Base-by-base conservation (phyloP, 306 rosid genomes). In the Phaseolus lunatus region DNA sequence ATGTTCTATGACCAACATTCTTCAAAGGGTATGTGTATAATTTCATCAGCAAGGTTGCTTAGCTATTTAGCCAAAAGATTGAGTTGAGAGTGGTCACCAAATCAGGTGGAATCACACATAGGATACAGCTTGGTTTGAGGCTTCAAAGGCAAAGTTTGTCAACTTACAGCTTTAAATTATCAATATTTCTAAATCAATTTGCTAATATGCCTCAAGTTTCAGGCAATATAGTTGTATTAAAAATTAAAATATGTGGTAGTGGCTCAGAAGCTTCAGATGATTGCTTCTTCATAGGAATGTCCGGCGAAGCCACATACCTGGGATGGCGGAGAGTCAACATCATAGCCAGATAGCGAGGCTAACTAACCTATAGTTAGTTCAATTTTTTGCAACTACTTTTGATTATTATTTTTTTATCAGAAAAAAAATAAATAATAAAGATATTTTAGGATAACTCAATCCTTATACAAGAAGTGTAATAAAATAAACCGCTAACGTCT, bases 51-150 rank as follows among this genome's bases (percentile, higher is more conserved):
- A 69, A 23, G 50, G 22, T 72, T 81, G 73, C 85, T 81, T 81
- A 43, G 70, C 57, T 73, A 81, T 59, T 85, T 78, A 16, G 78
- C 35, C 83, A 82, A 82, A 82, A 79, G 86, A 85, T 85, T 75
- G 77, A 64, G 82, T 78, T 54, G 23, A 75, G 9, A 79, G 79
- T 69, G 65, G 5, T 53, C 59, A 63, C 29, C 9, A 81, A 56
- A 26, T 76, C 79, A 54, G 62, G 66, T 56, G 18, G 59, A 39
- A 59, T 63, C 10, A 41, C 19, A 57, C 62, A 23, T 26, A 69
- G 41, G 47, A 75, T 68, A 54, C 63, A 65, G 63, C 56, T 65
- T 39, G 56, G 61, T 74, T 39, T 63, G 57, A 74, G 49, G 67
- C 29, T 35, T 66, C 14, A 73, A 77, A 12, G 62, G 41, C 76